Evolutionary conservation across 371 early-diverging fungal species (phyloP).

Genomic region (Mortierella sp.): DNA sequence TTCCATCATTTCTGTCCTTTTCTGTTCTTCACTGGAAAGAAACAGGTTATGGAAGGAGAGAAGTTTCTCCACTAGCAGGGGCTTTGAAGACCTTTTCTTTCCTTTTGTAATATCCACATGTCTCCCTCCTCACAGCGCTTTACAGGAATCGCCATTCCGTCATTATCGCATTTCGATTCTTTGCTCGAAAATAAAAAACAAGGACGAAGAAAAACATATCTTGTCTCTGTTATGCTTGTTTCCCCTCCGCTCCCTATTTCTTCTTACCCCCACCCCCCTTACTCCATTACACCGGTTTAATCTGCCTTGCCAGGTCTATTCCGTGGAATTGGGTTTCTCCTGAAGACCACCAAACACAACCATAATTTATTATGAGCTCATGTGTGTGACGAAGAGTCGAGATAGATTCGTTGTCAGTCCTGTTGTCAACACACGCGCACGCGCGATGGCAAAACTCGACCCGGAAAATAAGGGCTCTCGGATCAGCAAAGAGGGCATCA

Average conservation of each 20-base stretch:
- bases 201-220: not conserved
- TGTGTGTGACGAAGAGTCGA: slow-evolving; percentile 14
- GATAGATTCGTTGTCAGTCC: not conserved
- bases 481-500: not conserved
- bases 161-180: not conserved
- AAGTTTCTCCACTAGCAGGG: not conserved
- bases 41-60: not conserved
- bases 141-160: not conserved
- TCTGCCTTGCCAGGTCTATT: not conserved
- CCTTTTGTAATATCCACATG: not conserved
- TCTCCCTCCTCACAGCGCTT: not conserved
- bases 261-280: not conserved
- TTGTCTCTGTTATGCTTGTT: not conserved
- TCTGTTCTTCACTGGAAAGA: not conserved
- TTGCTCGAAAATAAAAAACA: not conserved
- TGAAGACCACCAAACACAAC: not conserved
- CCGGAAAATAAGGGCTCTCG: slow-evolving; percentile 7
- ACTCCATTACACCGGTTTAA: not conserved
- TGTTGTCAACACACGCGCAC: slow-evolving; percentile 10
- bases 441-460: slow-evolving; percentile 5
- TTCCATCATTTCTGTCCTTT: not conserved
- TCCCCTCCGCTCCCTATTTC: not conserved
- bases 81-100: not conserved
- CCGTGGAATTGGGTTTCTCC: slow-evolving; percentile 15
- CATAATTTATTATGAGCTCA: slow-evolving; percentile 4